phyloP scores from a whole-genome alignment of 2,329 filamentous ascomycete species.

The Alternaria burnsii region DNA sequence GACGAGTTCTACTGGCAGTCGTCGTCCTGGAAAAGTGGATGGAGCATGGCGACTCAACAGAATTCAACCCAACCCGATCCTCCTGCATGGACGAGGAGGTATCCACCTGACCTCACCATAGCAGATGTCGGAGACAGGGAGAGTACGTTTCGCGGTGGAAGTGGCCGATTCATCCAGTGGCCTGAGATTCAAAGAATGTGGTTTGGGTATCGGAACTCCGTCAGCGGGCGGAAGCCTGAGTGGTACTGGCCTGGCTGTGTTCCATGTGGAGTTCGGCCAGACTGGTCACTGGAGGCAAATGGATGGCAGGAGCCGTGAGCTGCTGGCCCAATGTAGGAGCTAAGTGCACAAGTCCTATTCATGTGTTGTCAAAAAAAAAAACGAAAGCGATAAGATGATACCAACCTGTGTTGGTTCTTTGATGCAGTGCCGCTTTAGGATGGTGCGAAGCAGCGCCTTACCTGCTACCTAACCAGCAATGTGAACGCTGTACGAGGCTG shows the following conservation, averaged over 20 bases:
- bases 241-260: conserved; percentile 39
- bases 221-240: conserved; percentile 31
- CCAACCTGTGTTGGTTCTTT: neutral
- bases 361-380: neutral
- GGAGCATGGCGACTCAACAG: conserved; percentile 28
- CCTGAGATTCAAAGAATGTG: conserved; percentile 39
- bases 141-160: conserved; percentile 31
- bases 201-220: conserved; percentile 35
- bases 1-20: conserved; percentile 42
- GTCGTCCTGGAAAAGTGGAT: conserved; percentile 33
- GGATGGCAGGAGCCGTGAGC: conserved; percentile 33
- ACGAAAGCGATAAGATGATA: neutral
- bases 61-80: conserved; percentile 20
- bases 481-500: neutral
- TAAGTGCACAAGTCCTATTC: neutral
- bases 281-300: conserved; percentile 33
- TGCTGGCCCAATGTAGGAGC: conserved; percentile 8
- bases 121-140: conserved; percentile 31
- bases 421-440: neutral
- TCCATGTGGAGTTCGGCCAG: conserved; percentile 27
- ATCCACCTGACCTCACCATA: conserved; percentile 35
- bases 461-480: neutral
- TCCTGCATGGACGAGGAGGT: conserved; percentile 32
- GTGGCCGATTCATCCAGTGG: conserved; percentile 31
- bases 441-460: neutral